A percentile compares a stretch with the other conserved stretches of the same genome.
Evolutionary conservation across 1,139 yeast genomes (phyloP).

Genomic region (Scheffersomyces parashehatae): DNA sequence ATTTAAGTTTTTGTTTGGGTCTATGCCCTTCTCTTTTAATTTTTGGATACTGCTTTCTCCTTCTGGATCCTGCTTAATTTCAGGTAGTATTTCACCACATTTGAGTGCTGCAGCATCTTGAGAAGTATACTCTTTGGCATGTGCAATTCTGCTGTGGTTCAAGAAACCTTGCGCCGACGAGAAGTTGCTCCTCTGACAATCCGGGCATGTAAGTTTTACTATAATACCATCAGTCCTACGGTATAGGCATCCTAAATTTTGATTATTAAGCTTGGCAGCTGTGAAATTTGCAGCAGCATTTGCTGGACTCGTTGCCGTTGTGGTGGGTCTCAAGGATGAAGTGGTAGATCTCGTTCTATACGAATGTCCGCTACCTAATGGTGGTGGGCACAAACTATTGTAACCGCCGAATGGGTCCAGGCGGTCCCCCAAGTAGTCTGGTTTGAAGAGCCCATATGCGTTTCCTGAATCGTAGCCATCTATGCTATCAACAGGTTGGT

Average conservation of each 20-base stretch:
- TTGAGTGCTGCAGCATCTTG: conserved; percentile 75
- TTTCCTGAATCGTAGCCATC: conserved; percentile 7
- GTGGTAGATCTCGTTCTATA: conserved; percentile 54
- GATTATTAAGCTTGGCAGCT: conserved; percentile 4
- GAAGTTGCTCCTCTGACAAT: conserved; percentile 68
- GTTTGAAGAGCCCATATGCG: conserved; percentile 8
- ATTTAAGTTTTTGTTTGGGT: conserved; percentile 42
- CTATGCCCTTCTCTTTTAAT: conserved; percentile 41
- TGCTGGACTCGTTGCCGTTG: conserved; percentile 2
- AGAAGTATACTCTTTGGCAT: conserved; percentile 66
- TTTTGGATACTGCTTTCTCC: conserved; percentile 48
- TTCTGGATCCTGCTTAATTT: conserved; percentile 59
- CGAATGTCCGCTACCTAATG: conserved; percentile 20
- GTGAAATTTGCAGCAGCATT: conserved; percentile 2
- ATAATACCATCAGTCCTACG: conserved; percentile 72
- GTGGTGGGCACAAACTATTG: conserved; percentile 3
- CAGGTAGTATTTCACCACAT: conserved; percentile 64
- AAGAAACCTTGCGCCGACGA: conserved; percentile 80
- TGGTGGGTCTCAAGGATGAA: conserved; percentile 46
- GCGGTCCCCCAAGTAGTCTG: conserved; percentile 9
- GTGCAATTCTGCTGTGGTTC: conserved; percentile 76
- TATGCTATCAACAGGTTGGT: conserved; percentile 5
- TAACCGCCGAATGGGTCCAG: conserved; percentile 1
- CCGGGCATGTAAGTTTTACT: conserved; percentile 67
- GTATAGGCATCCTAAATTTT: conserved; percentile 58